Base-by-base conservation (phyloP, 2,329 filamentous ascomycete species). In the Neofusicoccum laricinum region DNA sequence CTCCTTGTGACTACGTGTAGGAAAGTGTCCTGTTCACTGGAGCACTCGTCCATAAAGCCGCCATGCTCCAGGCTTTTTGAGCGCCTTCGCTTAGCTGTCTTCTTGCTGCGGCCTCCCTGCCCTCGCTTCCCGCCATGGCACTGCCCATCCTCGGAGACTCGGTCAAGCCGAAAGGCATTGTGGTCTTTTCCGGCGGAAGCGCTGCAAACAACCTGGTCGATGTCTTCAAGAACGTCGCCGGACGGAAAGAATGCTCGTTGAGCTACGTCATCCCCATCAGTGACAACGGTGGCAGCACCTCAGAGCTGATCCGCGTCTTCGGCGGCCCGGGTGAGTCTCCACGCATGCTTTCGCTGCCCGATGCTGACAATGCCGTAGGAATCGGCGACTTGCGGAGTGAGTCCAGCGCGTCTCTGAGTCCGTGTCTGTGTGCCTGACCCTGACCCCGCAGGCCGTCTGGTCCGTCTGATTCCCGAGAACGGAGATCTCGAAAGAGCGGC, bases 201-300 rank as follows among this genome's bases (percentile, higher is more conserved):
- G 94, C 93, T n/a, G 93, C 94, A 5, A 98, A 97, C 74, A 96
- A 86, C 71, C 85, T 97, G 4, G 94, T 97, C 45, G 94, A 97
- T 75, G 91, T 97, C 11, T 97, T 97, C 78, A 89, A 83, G 65
- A 77, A 79, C 21, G 78, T 86, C 4, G 76, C 80, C 32, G 77
- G 88, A 67, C 88, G 84, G 69, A 90, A 90, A 67, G 78, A 84
- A 45, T 90, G 89, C 72, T 81, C 84, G 2, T 79, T 96, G 46
- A 92, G 87, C 77, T 96, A 96, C 76, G 88, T 97, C 65, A 96
- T 98, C 61, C 94, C 94, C 40, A 97, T 97, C 74, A 95, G 91
- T 68, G 94, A 98, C 79, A 98, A 98, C 77, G 94, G 94, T 55
- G 94, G 94, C 43, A 96, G 91, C 70, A 96, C 93, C 2, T 96